A percentile compares a stretch with the other conserved stretches of the same genome.
These are phyloP conservation scores for Chalciporus sp. DNA, from an alignment of 1,284 basidiomycete species.

Conservation along the genomic window DNA sequence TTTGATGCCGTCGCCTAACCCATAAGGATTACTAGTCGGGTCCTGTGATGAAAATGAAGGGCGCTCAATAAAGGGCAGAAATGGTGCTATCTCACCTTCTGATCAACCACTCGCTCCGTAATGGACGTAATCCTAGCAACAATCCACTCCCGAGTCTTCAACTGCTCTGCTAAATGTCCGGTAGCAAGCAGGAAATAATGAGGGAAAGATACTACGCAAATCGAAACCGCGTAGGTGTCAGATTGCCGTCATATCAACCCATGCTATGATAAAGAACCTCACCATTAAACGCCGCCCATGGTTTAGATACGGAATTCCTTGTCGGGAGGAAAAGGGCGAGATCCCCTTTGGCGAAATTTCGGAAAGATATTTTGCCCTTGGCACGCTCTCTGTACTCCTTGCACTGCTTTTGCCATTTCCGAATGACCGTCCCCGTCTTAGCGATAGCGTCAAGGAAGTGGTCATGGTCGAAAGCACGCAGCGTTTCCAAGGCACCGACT, in stretches of 20 bases:
- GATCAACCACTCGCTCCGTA: constrained; percentile 81
- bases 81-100: constrained; percentile 53
- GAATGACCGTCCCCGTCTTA: constrained; percentile 82
- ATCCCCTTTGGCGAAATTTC: constrained; percentile 92
- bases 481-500: constrained; percentile 61
- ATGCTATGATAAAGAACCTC: constrained; percentile 25
- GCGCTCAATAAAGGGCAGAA: neutral
- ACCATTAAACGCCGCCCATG: constrained; percentile 98
- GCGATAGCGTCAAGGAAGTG: constrained; percentile 80
- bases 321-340: constrained; percentile 95
- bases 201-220: constrained; percentile 79
- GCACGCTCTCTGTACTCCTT: constrained; percentile 91
- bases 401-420: constrained; percentile 96
- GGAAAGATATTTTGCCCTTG: constrained; percentile 92
- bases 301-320: constrained; percentile 87
- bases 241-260: neutral
- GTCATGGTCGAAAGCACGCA: constrained; percentile 80
- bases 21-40: constrained; percentile 72
- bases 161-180: constrained; percentile 81
- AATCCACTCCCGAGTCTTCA: constrained; percentile 90
- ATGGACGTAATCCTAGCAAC: constrained; percentile 91
- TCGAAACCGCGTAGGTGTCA: neutral
- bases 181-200: constrained; percentile 95
- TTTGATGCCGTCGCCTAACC: constrained; percentile 87
- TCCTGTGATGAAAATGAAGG: constrained; percentile 48